These are phyloP conservation scores for Nicotiana sylvestris DNA, from an alignment of 257 asterid genomes.

Conservation along the genomic window DNA sequence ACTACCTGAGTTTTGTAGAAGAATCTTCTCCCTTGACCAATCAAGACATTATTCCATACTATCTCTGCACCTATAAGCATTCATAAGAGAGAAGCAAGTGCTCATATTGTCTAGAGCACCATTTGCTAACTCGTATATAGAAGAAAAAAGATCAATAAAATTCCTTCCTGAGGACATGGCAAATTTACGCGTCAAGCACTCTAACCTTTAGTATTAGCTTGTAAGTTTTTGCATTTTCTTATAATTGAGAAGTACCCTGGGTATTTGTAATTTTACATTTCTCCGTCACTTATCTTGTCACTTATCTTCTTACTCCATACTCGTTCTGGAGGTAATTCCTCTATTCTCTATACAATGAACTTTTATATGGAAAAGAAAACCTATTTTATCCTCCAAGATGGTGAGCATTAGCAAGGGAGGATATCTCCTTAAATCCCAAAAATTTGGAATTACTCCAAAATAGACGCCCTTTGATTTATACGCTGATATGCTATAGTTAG, in stretches of 20 bases:
- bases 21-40: constrained; percentile 83
- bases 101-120: constrained; percentile 10
- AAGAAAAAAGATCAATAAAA: not conserved
- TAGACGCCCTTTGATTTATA: not conserved
- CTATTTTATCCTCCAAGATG: not conserved
- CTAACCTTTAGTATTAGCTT: not conserved
- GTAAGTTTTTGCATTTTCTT: not conserved
- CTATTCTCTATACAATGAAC: not conserved
- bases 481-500: not conserved
- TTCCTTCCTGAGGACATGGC: not conserved
- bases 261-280: not conserved
- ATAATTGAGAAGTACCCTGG: not conserved
- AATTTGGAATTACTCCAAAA: not conserved
- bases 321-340: not conserved
- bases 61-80: constrained; percentile 72
- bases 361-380: not conserved
- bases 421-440: not conserved
- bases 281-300: not conserved
- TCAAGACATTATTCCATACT: constrained; percentile 45
- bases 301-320: not conserved
- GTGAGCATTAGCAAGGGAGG: not conserved
- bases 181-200: not conserved
- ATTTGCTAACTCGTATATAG: not conserved
- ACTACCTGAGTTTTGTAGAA: constrained; percentile 66
- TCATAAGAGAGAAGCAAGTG: constrained; percentile 77